Conservation (phyloP, 495 filamentous ascomycete genomes). For the Cercophora sp. region DNA sequence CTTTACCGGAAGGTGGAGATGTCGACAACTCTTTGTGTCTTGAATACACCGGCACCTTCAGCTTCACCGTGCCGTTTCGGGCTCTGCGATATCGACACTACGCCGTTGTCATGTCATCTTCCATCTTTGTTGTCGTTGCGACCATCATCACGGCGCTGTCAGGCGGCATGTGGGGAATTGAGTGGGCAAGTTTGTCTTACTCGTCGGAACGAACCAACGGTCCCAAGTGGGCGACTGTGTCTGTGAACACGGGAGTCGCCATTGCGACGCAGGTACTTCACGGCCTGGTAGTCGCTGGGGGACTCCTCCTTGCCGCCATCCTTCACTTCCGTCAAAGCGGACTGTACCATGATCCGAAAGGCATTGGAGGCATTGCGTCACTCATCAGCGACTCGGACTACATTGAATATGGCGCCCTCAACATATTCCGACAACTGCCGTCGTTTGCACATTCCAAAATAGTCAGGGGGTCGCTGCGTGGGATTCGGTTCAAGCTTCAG, state of each 20-base stretch:
- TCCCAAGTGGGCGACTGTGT: neutral
- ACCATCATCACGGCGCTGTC: neutral
- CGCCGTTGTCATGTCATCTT: conserved; percentile 1
- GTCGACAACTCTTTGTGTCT: neutral
- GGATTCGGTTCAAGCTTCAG: neutral
- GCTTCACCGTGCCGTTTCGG: neutral
- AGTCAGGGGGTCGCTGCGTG: neutral
- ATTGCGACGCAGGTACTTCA: neutral
- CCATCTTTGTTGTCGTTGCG: neutral
- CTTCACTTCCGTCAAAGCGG: neutral
- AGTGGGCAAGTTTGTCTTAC: conserved; percentile 2
- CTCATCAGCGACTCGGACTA: conserved; percentile 1
- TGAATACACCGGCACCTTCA: neutral
- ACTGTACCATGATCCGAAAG: neutral
- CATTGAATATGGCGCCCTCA: neutral
- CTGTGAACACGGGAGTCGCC: neutral
- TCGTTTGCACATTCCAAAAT: conserved; percentile 1
- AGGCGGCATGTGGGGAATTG: neutral
- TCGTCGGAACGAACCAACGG: neutral
- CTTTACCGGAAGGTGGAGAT: neutral
- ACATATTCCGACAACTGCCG: neutral
- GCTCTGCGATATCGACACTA: neutral
- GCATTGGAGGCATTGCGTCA: neutral
- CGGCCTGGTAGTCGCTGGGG: neutral
- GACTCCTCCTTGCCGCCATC: neutral